phyloP scores from a whole-genome alignment of 352 stramenopile species.

The Globisporangium parvum region DNA sequence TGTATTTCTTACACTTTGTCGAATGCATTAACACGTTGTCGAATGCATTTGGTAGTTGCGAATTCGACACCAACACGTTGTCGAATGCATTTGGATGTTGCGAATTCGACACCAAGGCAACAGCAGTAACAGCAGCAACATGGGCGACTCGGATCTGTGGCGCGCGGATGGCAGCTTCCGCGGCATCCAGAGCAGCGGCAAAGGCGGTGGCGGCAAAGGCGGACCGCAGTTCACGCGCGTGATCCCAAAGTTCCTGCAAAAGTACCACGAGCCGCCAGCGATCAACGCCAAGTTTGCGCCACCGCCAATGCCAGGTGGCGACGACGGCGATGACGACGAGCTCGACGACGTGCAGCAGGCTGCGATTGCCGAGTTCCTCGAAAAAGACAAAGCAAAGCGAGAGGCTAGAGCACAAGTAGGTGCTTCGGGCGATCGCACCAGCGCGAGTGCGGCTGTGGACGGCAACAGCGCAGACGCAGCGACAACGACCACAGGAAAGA shows the following conservation, averaged over 20 bases:
- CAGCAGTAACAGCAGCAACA: too few relatives aligned
- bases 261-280: slow-evolving; percentile 54
- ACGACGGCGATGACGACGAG: slow-evolving; percentile 55
- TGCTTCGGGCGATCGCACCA: slow-evolving; percentile 12
- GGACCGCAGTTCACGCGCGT: slow-evolving; percentile 72
- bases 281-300: slow-evolving; percentile 70
- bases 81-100: too few relatives aligned
- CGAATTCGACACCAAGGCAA: too few relatives aligned
- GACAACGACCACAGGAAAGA: slow-evolving; percentile 14
- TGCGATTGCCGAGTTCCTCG: slow-evolving; percentile 67
- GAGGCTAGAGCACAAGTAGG: slow-evolving; percentile 9
- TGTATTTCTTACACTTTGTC: too few relatives aligned
- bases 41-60: too few relatives aligned
- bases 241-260: slow-evolving; percentile 81
- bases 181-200: slow-evolving; percentile 21
- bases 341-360: slow-evolving; percentile 80
- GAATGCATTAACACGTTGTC: too few relatives aligned
- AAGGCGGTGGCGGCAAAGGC: slow-evolving; percentile 25
- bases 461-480: slow-evolving; percentile 6
- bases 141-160: slow-evolving; percentile 73
- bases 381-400: slow-evolving; percentile 40
- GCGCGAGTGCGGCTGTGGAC: not conserved
- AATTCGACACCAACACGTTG: too few relatives aligned
- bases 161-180: slow-evolving; percentile 68
- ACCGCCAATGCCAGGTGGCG: slow-evolving; percentile 27